These are phyloP conservation scores for Fusarium mundagurra DNA, from an alignment of 2,329 filamentous ascomycete genomes.

Conservation along the genomic window DNA sequence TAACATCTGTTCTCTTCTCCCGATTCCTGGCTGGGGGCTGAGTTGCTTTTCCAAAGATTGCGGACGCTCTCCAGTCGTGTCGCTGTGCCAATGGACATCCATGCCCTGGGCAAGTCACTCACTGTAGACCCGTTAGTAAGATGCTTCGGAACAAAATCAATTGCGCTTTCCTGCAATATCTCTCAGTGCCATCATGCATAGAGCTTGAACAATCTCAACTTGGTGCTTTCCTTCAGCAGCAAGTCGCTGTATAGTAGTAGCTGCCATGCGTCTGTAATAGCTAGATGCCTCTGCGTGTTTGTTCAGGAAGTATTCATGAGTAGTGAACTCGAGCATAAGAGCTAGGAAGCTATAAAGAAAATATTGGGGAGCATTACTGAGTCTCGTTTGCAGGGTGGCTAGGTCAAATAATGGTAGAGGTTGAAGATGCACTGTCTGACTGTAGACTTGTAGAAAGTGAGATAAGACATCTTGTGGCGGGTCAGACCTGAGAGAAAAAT, in stretches of 20 bases:
- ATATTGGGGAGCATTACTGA: not conserved
- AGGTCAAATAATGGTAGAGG: conserved; percentile 5
- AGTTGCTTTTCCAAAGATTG: not conserved
- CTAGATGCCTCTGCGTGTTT: not conserved
- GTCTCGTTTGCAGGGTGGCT: not conserved
- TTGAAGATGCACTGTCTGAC: not conserved
- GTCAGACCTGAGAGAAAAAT: fast-evolving
- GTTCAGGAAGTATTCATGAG: not conserved
- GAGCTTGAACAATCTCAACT: not conserved
- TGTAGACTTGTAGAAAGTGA: not conserved
- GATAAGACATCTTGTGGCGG: not conserved
- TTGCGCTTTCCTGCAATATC: not conserved
- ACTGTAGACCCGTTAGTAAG: not conserved
- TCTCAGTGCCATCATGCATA: not conserved
- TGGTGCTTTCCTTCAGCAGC: not conserved
- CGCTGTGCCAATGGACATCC: conserved; percentile 8
- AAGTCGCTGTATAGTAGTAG: not conserved
- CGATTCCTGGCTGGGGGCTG: fast-evolving
- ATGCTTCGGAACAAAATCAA: fast-evolving
- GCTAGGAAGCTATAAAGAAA: not conserved
- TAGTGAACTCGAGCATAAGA: not conserved
- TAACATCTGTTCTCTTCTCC: not conserved
- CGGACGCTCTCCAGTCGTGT: not conserved
- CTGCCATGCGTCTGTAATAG: not conserved
- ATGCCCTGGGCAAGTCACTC: not conserved